A percentile compares a stretch with the other conserved stretches of the same genome.
phyloP scores from a whole-genome alignment of 2,329 filamentous ascomycete species.

The Xylaria polymorpha region DNA sequence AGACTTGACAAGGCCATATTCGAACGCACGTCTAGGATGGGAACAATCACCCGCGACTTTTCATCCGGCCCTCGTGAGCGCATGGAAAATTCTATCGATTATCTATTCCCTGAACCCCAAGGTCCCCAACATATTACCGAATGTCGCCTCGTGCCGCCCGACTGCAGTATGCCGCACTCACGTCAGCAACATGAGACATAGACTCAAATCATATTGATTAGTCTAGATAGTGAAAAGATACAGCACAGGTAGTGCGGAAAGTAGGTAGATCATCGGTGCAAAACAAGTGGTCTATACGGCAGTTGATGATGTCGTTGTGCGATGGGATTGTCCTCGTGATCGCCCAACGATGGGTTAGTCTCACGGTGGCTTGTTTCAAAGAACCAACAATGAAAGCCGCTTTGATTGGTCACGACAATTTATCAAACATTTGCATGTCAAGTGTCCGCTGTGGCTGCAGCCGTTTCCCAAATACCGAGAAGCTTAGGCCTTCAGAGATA shows the following conservation, averaged over 20 bases:
- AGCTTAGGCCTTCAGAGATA: constrained; percentile 26
- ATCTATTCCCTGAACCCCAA: not conserved
- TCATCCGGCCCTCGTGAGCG: constrained; percentile 3
- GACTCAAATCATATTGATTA: constrained; percentile 24
- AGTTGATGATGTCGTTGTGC: constrained; percentile 27
- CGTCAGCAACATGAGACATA: constrained; percentile 40
- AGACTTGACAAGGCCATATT: constrained; percentile 24
- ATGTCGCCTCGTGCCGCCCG: constrained; percentile 22
- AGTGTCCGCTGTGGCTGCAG: constrained; percentile 33
- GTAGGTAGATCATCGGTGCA: constrained; percentile 16
- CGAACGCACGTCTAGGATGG: constrained; percentile 1
- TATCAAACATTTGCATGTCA: constrained; percentile 34
- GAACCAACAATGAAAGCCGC: constrained; percentile 30
- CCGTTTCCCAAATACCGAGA: constrained; percentile 35
- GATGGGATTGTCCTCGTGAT: constrained; percentile 35
- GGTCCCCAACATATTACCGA: constrained; percentile 7
- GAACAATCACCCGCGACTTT: not conserved
- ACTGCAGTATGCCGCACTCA: constrained; percentile 32
- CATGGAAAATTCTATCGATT: constrained; percentile 2
- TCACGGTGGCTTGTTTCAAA: constrained; percentile 44
- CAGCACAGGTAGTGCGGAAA: constrained; percentile 16
- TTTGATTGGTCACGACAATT: constrained; percentile 30
- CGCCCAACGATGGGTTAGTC: constrained; percentile 26
- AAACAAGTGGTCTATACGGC: constrained; percentile 1
- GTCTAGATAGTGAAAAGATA: constrained; percentile 6